Percentiles rank a stretch among this genome's conserved stretches.
Evolutionary conservation across 2,329 filamentous ascomycete genomes (phyloP).

Genomic region (Colletotrichum camelliae): DNA sequence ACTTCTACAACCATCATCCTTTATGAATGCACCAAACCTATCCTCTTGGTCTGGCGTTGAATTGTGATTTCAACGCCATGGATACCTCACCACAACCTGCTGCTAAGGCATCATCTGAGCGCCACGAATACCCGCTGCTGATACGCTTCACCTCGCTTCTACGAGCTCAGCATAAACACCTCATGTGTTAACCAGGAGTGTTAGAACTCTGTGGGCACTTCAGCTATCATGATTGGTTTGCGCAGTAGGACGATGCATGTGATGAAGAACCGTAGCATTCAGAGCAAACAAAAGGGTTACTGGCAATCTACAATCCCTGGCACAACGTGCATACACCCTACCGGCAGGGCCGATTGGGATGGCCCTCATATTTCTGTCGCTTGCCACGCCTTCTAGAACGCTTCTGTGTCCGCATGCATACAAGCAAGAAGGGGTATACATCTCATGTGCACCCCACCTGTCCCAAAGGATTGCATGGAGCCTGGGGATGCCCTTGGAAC

Average conservation of each 20-base stretch:
- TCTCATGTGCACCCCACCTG: background rate
- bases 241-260: background rate
- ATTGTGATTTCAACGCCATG: fast-evolving
- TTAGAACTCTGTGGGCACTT: background rate
- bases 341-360: background rate
- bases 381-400: background rate
- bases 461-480: background rate
- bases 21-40: background rate
- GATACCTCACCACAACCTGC: background rate
- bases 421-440: background rate
- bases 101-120: background rate
- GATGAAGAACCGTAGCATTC: background rate
- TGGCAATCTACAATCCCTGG: background rate
- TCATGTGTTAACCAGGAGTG: background rate
- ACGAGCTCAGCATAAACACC: background rate
- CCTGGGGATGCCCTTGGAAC: background rate
- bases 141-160: background rate
- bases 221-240: background rate
- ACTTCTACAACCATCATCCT: background rate
- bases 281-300: background rate
- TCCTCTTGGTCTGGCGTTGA: background rate
- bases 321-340: background rate
- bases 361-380: background rate
- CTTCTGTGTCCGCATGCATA: background rate
- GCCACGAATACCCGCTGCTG: background rate